Percentiles rank a stretch among this genome's conserved stretches.
Evolutionary conservation across 148 eudicot species (phyloP).

Genomic region (Heliosperma pusillum): DNA sequence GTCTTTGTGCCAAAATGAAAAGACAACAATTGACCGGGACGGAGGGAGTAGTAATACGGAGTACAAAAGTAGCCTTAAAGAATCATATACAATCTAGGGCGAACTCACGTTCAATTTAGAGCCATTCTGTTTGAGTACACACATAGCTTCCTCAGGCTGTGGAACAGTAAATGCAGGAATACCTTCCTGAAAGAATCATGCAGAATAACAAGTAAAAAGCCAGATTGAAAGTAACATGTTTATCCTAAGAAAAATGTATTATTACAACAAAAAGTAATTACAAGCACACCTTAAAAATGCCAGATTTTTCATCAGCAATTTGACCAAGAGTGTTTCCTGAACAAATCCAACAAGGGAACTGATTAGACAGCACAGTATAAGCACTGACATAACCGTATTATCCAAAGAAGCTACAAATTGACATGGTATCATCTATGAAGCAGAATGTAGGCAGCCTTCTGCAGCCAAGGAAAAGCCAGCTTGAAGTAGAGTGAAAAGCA

Average conservation of each 20-base stretch:
- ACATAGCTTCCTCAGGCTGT: slow-evolving; percentile 97
- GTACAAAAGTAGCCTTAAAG: not conserved
- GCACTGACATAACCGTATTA: not conserved
- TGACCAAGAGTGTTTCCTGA: slow-evolving; percentile 90
- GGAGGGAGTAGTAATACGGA: too few species aligned
- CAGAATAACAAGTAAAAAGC: not conserved
- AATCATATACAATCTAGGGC: not conserved
- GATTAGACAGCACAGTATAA: not conserved
- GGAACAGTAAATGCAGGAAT: slow-evolving; percentile 92
- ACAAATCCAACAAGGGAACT: slow-evolving; percentile 14
- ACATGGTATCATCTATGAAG: not conserved
- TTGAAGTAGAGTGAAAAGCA: not conserved
- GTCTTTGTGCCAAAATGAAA: too few species aligned
- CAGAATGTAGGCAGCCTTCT: not conserved
- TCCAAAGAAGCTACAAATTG: not conserved
- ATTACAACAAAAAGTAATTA: not conserved
- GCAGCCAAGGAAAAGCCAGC: slow-evolving; percentile 4
- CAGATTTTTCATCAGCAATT: slow-evolving; percentile 97
- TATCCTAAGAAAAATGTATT: not conserved
- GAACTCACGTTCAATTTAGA: slow-evolving; percentile 69
- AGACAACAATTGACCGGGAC: too few species aligned
- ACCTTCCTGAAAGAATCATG: slow-evolving; percentile 47
- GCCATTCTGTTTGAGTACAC: slow-evolving; percentile 72
- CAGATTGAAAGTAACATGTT: not conserved
- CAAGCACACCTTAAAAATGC: slow-evolving; percentile 72